These are phyloP conservation scores for Rosa persica DNA, from an alignment of 306 rosid genomes.

Conservation along the genomic window DNA sequence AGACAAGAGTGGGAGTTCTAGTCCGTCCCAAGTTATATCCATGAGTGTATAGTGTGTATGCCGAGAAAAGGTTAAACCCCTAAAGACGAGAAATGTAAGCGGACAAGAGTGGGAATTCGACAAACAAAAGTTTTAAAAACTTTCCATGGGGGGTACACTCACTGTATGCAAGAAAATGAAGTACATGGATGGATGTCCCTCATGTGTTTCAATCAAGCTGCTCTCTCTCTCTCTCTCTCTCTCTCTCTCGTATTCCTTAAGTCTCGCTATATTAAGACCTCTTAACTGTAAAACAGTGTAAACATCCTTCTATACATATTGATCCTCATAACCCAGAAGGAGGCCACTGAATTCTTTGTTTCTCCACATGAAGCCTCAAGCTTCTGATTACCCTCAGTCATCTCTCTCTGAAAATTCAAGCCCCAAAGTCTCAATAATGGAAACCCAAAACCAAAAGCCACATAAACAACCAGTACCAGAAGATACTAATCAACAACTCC, in stretches of 20 bases:
- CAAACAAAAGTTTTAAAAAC: slow-evolving; percentile 27
- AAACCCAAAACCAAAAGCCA: slow-evolving; percentile 22
- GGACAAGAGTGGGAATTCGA: slow-evolving; percentile 40
- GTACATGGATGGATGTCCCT: slow-evolving; percentile 37
- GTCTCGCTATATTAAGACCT: slow-evolving; percentile 65
- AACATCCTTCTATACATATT: slow-evolving; percentile 34
- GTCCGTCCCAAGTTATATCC: slow-evolving; percentile 30
- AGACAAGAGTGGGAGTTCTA: slow-evolving; percentile 30
- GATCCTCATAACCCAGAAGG: slow-evolving; percentile 15
- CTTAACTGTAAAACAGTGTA: slow-evolving; percentile 66
- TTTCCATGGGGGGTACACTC: slow-evolving; percentile 27
- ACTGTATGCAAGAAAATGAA: slow-evolving; percentile 26
- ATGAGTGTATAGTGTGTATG: slow-evolving; percentile 13
- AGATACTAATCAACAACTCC: slow-evolving; percentile 19
- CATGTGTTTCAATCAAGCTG: slow-evolving; percentile 45
- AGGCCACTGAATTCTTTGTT: slow-evolving; percentile 12
- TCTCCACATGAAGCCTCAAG: slow-evolving; percentile 37
- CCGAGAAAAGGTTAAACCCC: slow-evolving; percentile 32
- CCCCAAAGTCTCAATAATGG: slow-evolving; percentile 28
- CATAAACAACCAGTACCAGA: slow-evolving; percentile 9
- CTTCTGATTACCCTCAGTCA: slow-evolving; percentile 28
- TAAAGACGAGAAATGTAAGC: slow-evolving; percentile 32
- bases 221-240: slow-evolving; percentile 30
- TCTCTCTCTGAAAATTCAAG: slow-evolving; percentile 47
- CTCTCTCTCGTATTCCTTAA: slow-evolving; percentile 40